A percentile compares a stretch with the other conserved stretches of the same genome.
phyloP scores from a whole-genome alignment of 2,329 filamentous ascomycete species.

The Fusarium anthophilum region DNA sequence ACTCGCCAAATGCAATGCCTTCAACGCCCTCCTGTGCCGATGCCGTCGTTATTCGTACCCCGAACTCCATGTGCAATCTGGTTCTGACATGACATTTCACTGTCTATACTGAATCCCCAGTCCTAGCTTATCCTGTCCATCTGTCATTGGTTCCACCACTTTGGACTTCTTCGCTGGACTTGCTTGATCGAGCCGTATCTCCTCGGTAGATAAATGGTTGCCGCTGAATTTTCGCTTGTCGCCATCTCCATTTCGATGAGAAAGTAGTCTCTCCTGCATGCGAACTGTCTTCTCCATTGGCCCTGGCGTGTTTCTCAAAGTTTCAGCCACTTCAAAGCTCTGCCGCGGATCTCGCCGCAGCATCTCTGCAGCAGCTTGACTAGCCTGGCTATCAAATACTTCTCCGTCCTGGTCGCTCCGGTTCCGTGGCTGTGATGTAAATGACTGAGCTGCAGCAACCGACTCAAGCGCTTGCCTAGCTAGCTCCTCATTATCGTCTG shows the following conservation, averaged over 20 bases:
- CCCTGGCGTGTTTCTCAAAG: constrained; percentile 56
- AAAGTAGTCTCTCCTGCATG: constrained; percentile 62
- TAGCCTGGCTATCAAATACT: constrained; percentile 78
- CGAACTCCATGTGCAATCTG: constrained; percentile 30
- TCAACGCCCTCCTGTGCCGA: constrained; percentile 21
- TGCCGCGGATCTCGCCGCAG: constrained; percentile 68
- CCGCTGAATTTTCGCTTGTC: constrained; percentile 64
- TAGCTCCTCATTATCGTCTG: constrained; percentile 67
- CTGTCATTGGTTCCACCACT: constrained; percentile 51
- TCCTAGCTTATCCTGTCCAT: constrained; percentile 55
- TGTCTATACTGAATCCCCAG: constrained; percentile 62
- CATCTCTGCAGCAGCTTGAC: constrained; percentile 79
- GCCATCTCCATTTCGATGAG: constrained; percentile 53
- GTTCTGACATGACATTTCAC: constrained; percentile 5
- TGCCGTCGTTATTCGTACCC: constrained; percentile 24
- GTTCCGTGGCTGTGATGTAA: constrained; percentile 39
- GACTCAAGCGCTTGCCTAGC: constrained; percentile 64
- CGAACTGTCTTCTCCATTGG: constrained; percentile 56
- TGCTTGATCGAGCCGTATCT: constrained; percentile 47
- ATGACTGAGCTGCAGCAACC: constrained; percentile 58
- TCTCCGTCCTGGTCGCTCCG: constrained; percentile 54
- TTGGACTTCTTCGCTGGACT: constrained; percentile 64
- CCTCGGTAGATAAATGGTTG: constrained; percentile 42
- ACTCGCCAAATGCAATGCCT: background rate
- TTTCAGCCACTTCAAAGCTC: constrained; percentile 61